A percentile compares a stretch with the other conserved stretches of the same genome.
These are phyloP conservation scores for Pseudopediastrum boryanum DNA, from an alignment of 139 green algal genomes.

Conservation along the genomic window DNA sequence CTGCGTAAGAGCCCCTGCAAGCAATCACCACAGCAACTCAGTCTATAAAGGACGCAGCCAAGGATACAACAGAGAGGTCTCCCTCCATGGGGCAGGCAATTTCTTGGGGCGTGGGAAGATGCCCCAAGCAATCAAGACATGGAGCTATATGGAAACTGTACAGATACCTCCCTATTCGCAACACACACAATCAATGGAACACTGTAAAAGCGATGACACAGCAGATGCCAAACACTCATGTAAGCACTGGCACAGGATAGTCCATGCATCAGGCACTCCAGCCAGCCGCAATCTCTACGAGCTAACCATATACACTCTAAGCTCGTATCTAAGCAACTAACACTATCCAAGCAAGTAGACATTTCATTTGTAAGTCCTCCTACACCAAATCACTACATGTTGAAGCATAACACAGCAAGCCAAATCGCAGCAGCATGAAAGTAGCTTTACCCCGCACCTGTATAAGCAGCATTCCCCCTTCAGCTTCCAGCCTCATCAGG, in stretches of 20 bases:
- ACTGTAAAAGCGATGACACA: too few relatives aligned
- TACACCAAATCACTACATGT: background rate
- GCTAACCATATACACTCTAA: background rate
- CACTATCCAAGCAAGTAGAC: background rate
- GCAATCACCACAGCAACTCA: background rate
- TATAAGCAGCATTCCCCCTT: conserved; percentile 36
- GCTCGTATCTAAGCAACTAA: background rate
- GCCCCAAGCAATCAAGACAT: too few relatives aligned
- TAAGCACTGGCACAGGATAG: too few relatives aligned
- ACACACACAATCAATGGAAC: too few relatives aligned
- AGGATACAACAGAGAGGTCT: too few relatives aligned
- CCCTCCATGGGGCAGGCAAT: too few relatives aligned
- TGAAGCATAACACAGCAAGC: background rate
- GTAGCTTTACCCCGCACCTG: conserved; percentile 11
- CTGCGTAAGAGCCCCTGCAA: background rate
- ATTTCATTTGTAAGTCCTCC: background rate
- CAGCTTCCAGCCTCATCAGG: conserved; percentile 33
- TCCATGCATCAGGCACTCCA: background rate
- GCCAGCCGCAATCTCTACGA: background rate
- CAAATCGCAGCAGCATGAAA: background rate
- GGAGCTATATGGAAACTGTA: too few relatives aligned
- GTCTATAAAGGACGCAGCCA: background rate
- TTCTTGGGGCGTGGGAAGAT: too few relatives aligned
- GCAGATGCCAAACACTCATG: too few relatives aligned
- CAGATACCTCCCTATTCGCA: too few relatives aligned